Evolutionary conservation across 139 green algal genomes (phyloP).

Genomic region (Chlorokybus atmophyticus): DNA sequence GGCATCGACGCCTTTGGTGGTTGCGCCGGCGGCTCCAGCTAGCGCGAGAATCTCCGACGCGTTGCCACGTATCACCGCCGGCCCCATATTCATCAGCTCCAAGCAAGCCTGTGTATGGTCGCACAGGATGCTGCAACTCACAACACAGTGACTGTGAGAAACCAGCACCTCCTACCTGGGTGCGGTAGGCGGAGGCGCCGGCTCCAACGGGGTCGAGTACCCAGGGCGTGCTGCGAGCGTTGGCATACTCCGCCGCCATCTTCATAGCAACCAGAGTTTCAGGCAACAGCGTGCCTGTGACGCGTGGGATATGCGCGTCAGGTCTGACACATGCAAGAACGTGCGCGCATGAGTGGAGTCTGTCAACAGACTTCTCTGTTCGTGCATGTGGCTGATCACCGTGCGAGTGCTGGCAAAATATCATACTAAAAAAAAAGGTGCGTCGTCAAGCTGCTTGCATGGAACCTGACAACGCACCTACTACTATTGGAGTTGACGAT

Average conservation of each 20-base stretch:
- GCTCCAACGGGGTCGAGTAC: slow-evolving; percentile 17
- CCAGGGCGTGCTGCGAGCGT: slow-evolving; percentile 6
- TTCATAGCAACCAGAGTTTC: slow-evolving; percentile 8
- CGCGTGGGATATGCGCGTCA: too few relatives aligned
- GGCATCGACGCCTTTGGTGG: not conserved
- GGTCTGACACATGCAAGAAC: too few relatives aligned
- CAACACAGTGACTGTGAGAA: not conserved
- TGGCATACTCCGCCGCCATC: not conserved
- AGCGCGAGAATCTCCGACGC: slow-evolving; percentile 18
- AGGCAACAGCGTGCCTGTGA: slow-evolving; percentile 15
- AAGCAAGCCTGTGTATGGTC: slow-evolving; percentile 8
- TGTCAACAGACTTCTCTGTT: too few relatives aligned
- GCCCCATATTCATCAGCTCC: slow-evolving; percentile 10
- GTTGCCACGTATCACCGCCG: slow-evolving; percentile 16
- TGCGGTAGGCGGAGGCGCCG: slow-evolving; percentile 13
- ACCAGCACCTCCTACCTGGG: slow-evolving; percentile 3
- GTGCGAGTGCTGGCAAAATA: too few relatives aligned
- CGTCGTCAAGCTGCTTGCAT: too few relatives aligned
- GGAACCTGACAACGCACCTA: too few relatives aligned
- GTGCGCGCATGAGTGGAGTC: too few relatives aligned
- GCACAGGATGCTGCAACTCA: slow-evolving; percentile 1
- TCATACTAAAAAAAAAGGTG: too few relatives aligned
- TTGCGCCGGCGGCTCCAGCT: not conserved
- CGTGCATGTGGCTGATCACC: too few relatives aligned
- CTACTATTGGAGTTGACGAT: too few relatives aligned